Evolutionary conservation across 2,329 filamentous ascomycete species (phyloP).

Genomic region (Aspergillus viridinutans): DNA sequence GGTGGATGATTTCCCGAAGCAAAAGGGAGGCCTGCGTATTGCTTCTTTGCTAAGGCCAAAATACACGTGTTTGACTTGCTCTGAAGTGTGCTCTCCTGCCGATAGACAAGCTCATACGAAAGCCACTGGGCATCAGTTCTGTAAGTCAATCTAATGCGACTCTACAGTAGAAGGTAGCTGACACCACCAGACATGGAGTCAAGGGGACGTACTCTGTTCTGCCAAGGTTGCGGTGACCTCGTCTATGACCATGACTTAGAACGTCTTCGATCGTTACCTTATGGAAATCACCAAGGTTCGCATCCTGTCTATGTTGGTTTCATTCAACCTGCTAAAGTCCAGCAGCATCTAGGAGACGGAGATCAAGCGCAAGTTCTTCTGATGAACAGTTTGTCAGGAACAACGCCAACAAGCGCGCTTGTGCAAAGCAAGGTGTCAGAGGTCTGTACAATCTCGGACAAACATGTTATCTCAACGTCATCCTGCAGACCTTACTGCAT

Average conservation of each 20-base stretch:
- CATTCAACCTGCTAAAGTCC: conserved; percentile 4
- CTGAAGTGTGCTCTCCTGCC: conserved; percentile 26
- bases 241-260: conserved; percentile 41
- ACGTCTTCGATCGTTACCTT: conserved; percentile 25
- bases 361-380: conserved; percentile 46
- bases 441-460: conserved; percentile 98
- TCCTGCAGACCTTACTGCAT: conserved; percentile 88
- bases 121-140: conserved; percentile 39
- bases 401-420: conserved; percentile 76
- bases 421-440: conserved; percentile 79
- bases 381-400: conserved; percentile 71
- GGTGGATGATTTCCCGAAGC: conserved; percentile 14
- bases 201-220: conserved; percentile 36
- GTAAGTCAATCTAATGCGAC: conserved; percentile 22
- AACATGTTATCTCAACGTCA: conserved; percentile 96
- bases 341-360: conserved; percentile 31
- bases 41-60: conserved; percentile 33
- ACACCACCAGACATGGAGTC: conserved; percentile 38
- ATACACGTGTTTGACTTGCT: conserved; percentile 38
- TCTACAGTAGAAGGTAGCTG: not conserved
- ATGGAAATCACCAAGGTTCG: conserved; percentile 19
- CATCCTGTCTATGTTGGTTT: not conserved
- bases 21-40: conserved; percentile 18
- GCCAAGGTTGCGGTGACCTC: conserved; percentile 38
- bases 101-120: conserved; percentile 34